These are phyloP conservation scores for Gastrolobium villosum DNA, from an alignment of 306 rosid species.

Conservation along the genomic window DNA sequence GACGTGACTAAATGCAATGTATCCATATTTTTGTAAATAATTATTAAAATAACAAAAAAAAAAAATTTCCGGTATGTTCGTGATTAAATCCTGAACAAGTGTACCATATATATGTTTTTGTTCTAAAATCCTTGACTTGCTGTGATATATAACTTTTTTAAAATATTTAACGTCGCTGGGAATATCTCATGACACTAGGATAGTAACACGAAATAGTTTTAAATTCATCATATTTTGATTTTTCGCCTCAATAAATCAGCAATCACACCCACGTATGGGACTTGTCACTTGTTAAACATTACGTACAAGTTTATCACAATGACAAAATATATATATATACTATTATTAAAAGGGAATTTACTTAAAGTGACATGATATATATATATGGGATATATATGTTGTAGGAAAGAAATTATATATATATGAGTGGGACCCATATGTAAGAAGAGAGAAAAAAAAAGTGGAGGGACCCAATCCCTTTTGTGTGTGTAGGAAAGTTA, in stretches of 20 bases:
- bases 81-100: not conserved
- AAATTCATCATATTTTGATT: conserved; percentile 7
- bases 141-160: not conserved
- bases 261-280: not conserved
- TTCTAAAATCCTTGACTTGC: not conserved
- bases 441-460: no score
- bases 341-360: not conserved
- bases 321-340: not conserved
- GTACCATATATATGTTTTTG: not conserved
- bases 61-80: not conserved
- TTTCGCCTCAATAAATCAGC: conserved; percentile 22
- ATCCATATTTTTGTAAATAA: not conserved
- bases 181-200: conserved; percentile 17
- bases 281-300: conserved; percentile 31
- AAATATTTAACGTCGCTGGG: not conserved
- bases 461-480: no score
- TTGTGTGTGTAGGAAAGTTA: no score
- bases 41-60: not conserved
- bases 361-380: conserved; percentile 39
- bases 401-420: no score
- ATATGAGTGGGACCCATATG: no score
- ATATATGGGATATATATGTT: no score
- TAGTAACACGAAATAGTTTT: conserved; percentile 19
- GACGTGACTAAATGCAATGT: no score
- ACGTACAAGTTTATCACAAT: conserved; percentile 39